Base-by-base conservation (phyloP, 177 flowering plant genomes). In the Telopea speciosissima region DNA sequence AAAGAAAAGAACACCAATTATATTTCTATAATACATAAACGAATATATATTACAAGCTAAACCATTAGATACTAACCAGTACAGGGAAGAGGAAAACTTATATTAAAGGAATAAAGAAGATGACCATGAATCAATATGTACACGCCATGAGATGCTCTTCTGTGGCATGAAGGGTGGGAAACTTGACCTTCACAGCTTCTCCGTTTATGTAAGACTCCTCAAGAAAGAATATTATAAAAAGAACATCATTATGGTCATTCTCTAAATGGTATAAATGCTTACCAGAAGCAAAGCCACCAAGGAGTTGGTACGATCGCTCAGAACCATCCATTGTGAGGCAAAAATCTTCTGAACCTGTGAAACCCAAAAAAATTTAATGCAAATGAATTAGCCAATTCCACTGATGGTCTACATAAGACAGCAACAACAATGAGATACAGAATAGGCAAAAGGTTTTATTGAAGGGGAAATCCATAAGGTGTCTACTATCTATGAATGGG, bases 201-300 rank as follows among this genome's bases (percentile, higher is more conserved):
- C 33, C 66, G 2, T 58, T 69, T 5, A 24, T 72, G 61, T 73
- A 59, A 64, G 76, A 75, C n/a, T 70, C 72, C 23, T 76, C 80
- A 13, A 88, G 86, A 45, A 40, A 62, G 78, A 90, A 90, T 3
- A 82, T 81, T 28, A 90, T 85, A 71, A 82, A 80, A 8, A 36
- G 69, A 19, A 45, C 19, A 16, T 49, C 77, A 49, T 74, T 63
- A 3, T 71, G 23, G 61, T 80, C 86, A 23, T 13, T 71, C 58
- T 86, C 84, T 24, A 88, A 65, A 11, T 28, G 56, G 67, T 93
- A 93, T n/a, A 93, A 25, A 9, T 31, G 80, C 73, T 86, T 86
- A 12, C 96, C 94, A 2, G 96, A 90, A 9, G 82, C 98, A 77
- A 85, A 93, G 24, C 87, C 85, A 2, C 97, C 98, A 8, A 93